A percentile compares a stretch with the other conserved stretches of the same genome.
phyloP scores from a whole-genome alignment of 2,329 filamentous ascomycete species.

The Diplocarpon mali region DNA sequence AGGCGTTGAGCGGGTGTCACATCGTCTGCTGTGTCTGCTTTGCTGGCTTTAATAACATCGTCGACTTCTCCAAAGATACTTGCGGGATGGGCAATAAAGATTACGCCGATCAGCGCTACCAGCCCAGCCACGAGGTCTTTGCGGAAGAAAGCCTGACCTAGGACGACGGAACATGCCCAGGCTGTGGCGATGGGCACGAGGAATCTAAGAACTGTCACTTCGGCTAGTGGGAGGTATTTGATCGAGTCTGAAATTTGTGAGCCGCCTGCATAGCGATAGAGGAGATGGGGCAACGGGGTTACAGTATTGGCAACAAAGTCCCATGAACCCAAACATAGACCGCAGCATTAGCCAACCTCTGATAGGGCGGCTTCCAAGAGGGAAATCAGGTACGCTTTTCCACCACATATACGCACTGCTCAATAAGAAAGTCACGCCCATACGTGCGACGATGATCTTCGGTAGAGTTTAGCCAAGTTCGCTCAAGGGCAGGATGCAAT shows the following conservation, averaged over 20 bases:
- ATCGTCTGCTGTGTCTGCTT: slow-evolving; percentile 11
- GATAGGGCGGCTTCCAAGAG: slow-evolving; percentile 57
- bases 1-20: slow-evolving; percentile 30
- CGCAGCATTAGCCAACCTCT: slow-evolving; percentile 56
- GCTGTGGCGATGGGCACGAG: slow-evolving; percentile 72
- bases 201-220: slow-evolving; percentile 85
- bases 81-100: slow-evolving; percentile 63
- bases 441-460: slow-evolving; percentile 26
- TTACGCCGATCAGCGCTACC: slow-evolving; percentile 66
- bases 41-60: slow-evolving; percentile 4
- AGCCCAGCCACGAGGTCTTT: slow-evolving; percentile 66
- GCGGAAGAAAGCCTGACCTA: slow-evolving; percentile 65
- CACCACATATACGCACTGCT: slow-evolving; percentile 59
- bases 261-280: too few relatives aligned
- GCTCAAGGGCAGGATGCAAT: not conserved
- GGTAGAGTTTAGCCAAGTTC: too few relatives aligned
- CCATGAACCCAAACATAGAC: slow-evolving; percentile 62
- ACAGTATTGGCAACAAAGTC: slow-evolving; percentile 51
- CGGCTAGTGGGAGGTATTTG: slow-evolving; percentile 72
- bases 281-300: slow-evolving; percentile 5
- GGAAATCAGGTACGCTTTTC: slow-evolving; percentile 54
- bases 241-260: slow-evolving; percentile 27
- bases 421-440: slow-evolving; percentile 22
- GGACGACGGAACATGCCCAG: slow-evolving; percentile 64
- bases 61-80: slow-evolving; percentile 17